Evolutionary conservation across 1,284 basidiomycete species (phyloP).

Genomic region (Malassezia sp.): DNA sequence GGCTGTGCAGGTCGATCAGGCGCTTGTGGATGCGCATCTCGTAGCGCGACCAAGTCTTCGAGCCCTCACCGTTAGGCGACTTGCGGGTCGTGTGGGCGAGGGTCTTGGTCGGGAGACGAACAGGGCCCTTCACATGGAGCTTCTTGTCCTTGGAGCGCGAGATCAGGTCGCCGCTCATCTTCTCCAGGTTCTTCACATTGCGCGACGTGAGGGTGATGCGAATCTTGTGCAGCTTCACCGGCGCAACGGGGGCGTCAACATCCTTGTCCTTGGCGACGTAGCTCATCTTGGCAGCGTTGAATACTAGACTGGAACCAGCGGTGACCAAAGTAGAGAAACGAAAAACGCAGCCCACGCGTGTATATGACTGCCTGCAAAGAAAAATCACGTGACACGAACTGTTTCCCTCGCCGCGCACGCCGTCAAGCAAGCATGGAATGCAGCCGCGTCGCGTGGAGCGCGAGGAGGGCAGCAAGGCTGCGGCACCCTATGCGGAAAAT

Average conservation of each 20-base stretch:
- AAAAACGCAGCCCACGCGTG: too few relatives aligned
- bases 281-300: slow-evolving; percentile 76
- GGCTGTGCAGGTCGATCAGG: slow-evolving; percentile 96
- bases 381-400: slow-evolving; percentile 6
- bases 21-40: slow-evolving; percentile 99
- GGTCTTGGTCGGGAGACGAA: slow-evolving; percentile 96
- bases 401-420: too few relatives aligned
- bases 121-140: slow-evolving; percentile 96
- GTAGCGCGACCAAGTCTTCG: slow-evolving; percentile 99
- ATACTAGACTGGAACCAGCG: slow-evolving; percentile 48
- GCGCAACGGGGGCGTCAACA: slow-evolving; percentile 56
- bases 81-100: slow-evolving; percentile 91
- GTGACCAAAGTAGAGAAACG: slow-evolving; percentile 47
- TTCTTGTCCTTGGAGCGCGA: slow-evolving; percentile 99
- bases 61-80: slow-evolving; percentile 75
- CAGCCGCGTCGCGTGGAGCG: too few relatives aligned
- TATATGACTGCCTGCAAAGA: background rate
- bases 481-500: too few relatives aligned
- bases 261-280: slow-evolving; percentile 99
- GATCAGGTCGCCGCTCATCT: slow-evolving; percentile 83
- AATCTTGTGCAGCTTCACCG: slow-evolving; percentile 96
- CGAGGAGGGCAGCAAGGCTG: too few relatives aligned
- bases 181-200: slow-evolving; percentile 97
- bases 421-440: too few relatives aligned
- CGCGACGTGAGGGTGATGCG: slow-evolving; percentile 95